Base-by-base conservation (phyloP, 2,329 filamentous ascomycete genomes). In the Phaeosphaeria sp. region DNA sequence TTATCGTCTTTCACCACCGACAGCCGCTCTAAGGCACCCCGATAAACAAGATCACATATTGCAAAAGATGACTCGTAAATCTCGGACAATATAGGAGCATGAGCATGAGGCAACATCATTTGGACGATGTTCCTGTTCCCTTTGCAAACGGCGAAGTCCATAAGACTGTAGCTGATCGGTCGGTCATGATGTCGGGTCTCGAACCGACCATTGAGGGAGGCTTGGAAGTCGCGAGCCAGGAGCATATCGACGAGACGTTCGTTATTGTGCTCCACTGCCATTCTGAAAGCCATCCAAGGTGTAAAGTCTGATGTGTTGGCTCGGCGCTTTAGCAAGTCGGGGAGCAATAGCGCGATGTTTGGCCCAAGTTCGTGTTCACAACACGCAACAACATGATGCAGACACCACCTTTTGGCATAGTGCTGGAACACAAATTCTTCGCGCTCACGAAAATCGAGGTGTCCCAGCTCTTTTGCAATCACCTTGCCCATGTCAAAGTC, bases 401-500 rank as follows among this genome's bases (percentile, higher is more conserved):
- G 25, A 47, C 52, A 54, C 21, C 21, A 44, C 39, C n/a, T 6
- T 40, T n/a, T 43, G 7, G 52, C 52, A 44, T 54, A 49, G 1
- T 20, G 18, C 15, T 25, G n/a, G 22, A 51, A 51, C 8, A 27
- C 17, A 43, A 55, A 47, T 18, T 49, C 24, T 17, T 25, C 24
- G 39, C 13, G 13, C 39, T 43, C 20, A 39, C 7, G 27, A 15
- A 4, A 4, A 1, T 39, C 17, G 25, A 36, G 53, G 8, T 42
- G 3, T 49, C 11, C 55, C 33, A 20, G 49, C 51, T 49, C 25
- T 24, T 60, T 49, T 13, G 53, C 48, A 39, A 64, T 22, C 13
- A 40, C 49, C 30, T 52, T 57, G 36, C 53, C 53, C 2, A 61
- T 57, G 30, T 61, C 53, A 43, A 59, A 53, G 1, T 46, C 24